Evolutionary conservation across 2,329 filamentous ascomycete genomes (phyloP), one percentile per base, ranked within the genome.

Genomic region (Fusarium sp.): DNA sequence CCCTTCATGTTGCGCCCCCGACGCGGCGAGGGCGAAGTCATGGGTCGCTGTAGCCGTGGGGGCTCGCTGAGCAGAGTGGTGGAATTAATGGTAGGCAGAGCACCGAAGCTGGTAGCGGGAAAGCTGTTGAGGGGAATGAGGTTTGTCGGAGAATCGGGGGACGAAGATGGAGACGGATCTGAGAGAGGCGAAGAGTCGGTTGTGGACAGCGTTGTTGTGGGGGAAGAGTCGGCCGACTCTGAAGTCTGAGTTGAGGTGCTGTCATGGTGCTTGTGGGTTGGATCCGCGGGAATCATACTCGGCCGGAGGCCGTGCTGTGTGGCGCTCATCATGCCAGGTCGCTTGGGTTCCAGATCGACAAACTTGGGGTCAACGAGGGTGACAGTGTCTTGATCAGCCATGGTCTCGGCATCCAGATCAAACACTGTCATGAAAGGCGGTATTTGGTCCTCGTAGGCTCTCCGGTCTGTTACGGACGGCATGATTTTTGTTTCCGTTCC

Each of bases 191-290:
- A 95, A 5, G 94, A 96, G 81, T 97, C 95, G 69, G 95, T 93
- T 18, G 93, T 97, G 6, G 93, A 97, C 54, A 96, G 87, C 2
- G 95, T 97, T 4, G 94, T 97, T 7, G 95, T 98, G 1, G 96
- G 96, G 8, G 95, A 98, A 20, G 95, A 97, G 76, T 97, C 94
- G 42, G 92, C 92, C 1, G 96, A 98, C 69, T 92, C 93, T 14
- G 91, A 92, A 59, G 86, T 86, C 68, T 91, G 90, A 3, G 91
- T 93, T 7, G 90, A 94, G n/a, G 88, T 90, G 81, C 91, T 93
- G 77, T 92, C 87, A 77, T 89, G 86, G 77, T 92, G 91, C 75
- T 90, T 89, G 80, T 93, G 91, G 69, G 83, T 83, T 66, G 82
- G 76, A 72, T 86, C 84, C 4, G 81, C 75, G 31, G 81, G 76